Base-by-base conservation (phyloP, 345 rosid species). In the Euphorbia tirucalli region DNA sequence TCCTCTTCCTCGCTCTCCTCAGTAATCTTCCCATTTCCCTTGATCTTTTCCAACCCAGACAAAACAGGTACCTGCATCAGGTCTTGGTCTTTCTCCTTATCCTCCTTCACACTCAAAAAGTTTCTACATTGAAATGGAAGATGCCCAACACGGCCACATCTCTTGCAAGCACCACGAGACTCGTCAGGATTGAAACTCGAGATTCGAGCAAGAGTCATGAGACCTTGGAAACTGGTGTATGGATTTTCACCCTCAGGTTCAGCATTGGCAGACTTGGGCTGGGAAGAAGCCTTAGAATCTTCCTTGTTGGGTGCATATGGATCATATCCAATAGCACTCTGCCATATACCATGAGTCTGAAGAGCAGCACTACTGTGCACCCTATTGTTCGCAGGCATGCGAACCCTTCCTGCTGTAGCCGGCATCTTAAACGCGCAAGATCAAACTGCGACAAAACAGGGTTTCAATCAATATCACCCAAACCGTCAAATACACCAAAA, bases 401-500 rank as follows among this genome's bases (percentile, higher is more conserved):
- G 99, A 78, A 95, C 99, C 81, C 99, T 84, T 14, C 99, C 99
- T n/a, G 99, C 98, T 0, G 98, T 95, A 35, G 99, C 99, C 83
- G 98, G 99, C 98, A 95, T 95, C 90, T 83, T 92, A 39, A 56
- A 49, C 31, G 57, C 21, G 7, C 7, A 16, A 25, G 44, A 72
- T 54, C 59, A 59, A 77, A 65, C 66, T 49, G 67, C 3, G 28
- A 0, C 1, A 37, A 43, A 8, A 14, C 0, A 55, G 27, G 13
- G 27, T 7, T 65, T 46, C 56, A 18, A 27, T 66, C 57, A 48
- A 48, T 18, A 16, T 14, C 32, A 61, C 24, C 11, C 18, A 32
- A 41, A 41, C 9, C 44, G 44, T 41, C 18, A 64, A 64, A 21
- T 41, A 7, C 13, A 25, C 25, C 11, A 13, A 58, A 18, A 5